phyloP scores from a whole-genome alignment of 2,329 filamentous ascomycete genomes.

The Hirsutella minnesotensis region DNA sequence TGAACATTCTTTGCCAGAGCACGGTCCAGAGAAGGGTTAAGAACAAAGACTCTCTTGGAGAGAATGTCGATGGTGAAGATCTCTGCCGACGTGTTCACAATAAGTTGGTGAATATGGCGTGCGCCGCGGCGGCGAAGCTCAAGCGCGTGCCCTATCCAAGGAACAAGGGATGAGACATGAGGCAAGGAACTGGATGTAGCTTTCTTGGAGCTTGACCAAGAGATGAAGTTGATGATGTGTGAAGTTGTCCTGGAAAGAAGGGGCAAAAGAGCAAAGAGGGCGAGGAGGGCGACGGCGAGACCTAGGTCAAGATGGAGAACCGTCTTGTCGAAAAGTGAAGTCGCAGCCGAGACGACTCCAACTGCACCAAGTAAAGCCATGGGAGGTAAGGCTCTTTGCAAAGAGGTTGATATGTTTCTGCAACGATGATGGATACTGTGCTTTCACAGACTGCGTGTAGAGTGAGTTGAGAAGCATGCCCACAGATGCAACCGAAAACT shows the following conservation, averaged over 20 bases:
- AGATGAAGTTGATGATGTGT: background rate
- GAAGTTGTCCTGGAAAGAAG: background rate
- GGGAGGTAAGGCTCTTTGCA: background rate
- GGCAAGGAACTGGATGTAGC: constrained; percentile 5
- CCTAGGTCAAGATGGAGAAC: background rate
- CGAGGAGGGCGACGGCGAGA: constrained; percentile 1
- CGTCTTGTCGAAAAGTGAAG: background rate
- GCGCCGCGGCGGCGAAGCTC: constrained; percentile 12
- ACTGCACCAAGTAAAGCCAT: too few relatives aligned
- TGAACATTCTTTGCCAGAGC: constrained; percentile 14
- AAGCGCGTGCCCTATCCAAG: constrained; percentile 14
- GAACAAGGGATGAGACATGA: constrained; percentile 9
- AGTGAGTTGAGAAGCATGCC: too few relatives aligned
- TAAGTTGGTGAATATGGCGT: constrained; percentile 15
- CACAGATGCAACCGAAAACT: background rate
- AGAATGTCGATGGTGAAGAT: constrained; percentile 18
- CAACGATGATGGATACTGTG: too few relatives aligned
- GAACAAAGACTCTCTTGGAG: constrained; percentile 14
- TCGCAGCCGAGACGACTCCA: background rate
- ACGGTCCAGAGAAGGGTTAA: constrained; percentile 15
- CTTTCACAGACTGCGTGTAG: too few relatives aligned
- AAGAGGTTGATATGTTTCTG: too few relatives aligned
- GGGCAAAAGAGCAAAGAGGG: background rate
- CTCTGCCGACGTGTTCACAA: constrained; percentile 8
- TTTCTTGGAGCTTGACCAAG: background rate